Base-by-base conservation (phyloP, 169 alveolate species). In the Eimeria acervulina region DNA sequence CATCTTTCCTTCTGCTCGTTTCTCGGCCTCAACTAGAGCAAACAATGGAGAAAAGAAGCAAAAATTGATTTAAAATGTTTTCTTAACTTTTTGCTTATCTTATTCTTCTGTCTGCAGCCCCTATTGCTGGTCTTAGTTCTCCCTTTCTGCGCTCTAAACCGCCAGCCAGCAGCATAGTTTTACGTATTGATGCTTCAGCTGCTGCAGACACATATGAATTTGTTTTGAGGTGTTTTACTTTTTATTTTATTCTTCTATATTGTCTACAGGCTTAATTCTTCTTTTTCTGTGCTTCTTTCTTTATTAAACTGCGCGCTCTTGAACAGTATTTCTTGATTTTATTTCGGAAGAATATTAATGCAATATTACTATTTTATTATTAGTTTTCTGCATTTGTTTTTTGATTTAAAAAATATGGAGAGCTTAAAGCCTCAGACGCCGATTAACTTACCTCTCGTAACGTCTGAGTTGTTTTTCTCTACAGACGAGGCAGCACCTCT, bases 381-480 rank as follows among this genome's bases (percentile, higher is more conserved):
- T 7, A 2, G 2, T 55, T 55, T 55, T 2, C 15, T 55, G 6
- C 15, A 55, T 55, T 17, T 55, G 6, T 55, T 17, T 55, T 17
- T 12, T 17, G 6, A 61, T 61, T 33, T 0, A 4, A 31, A 38
- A 7, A 44, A 83, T 8, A 83, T 83, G 91, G 52, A 33, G 44
- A 23, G 28, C 12, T 13, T 23, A 21, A 10, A 31, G 21, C 91
- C 91, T 8, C 70, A 83, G 10, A 83, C 52, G 91, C 44, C 7
- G 52, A 52, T 52, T 12, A 83, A 83, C n/a, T 44, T 47, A 70
- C 90, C 90, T 38, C 74, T 83, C 6, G 52, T 52, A 28, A 51
- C 91, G 5, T 83, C 91, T 12, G 91, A 83, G 51, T 66, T 83
- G 15, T 83, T 83, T 76, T 83, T 83, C 31, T 83, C 91, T 51